A percentile compares a stretch with the other conserved stretches of the same genome.
phyloP scores from a whole-genome alignment of 495 filamentous ascomycete genomes.

The Astrothelium subdiscretum region DNA sequence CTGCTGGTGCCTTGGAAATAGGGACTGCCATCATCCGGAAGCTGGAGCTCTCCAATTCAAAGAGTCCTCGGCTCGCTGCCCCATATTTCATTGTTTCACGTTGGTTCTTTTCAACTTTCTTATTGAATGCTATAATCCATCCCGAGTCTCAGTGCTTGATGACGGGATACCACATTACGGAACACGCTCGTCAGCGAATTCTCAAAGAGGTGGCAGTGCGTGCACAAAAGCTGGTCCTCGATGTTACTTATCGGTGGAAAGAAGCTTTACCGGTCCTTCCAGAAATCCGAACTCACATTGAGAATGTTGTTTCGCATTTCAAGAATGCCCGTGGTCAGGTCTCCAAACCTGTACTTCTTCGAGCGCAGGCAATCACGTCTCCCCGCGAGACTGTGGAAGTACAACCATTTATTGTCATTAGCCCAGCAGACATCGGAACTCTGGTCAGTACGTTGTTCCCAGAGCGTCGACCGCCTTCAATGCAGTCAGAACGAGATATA shows the following conservation, averaged over 20 bases:
- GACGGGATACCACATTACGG: conserved; percentile 79
- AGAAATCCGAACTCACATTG: conserved; percentile 60
- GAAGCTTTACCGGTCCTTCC: conserved; percentile 42
- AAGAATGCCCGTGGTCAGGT: conserved; percentile 37
- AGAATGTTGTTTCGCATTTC: conserved; percentile 62
- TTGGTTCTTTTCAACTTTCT: conserved; percentile 84
- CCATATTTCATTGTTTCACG: conserved; percentile 72
- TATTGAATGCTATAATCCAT: conserved; percentile 73
- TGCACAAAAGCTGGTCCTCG: conserved; percentile 61
- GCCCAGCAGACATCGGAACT: conserved; percentile 59
- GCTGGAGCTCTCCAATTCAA: conserved; percentile 47
- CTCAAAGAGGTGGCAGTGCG: conserved; percentile 71
- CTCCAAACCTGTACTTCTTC: conserved; percentile 49
- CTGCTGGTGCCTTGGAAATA: conserved; percentile 69
- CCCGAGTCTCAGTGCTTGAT: conserved; percentile 87
- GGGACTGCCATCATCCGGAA: conserved; percentile 71
- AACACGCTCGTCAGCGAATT: conserved; percentile 79
- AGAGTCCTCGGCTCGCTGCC: conserved; percentile 59
- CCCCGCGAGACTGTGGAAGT: conserved; percentile 58
- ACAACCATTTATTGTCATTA: conserved; percentile 60
- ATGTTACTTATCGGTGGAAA: conserved; percentile 42
- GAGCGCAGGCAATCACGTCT: conserved; percentile 56
- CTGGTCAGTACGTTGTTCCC: conserved; percentile 63
- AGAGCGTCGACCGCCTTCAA: conserved; percentile 44
- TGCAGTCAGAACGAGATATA: conserved; percentile 29